Conservation (phyloP, 78 protist species). For the Capsaspora owczarzaki region DNA sequence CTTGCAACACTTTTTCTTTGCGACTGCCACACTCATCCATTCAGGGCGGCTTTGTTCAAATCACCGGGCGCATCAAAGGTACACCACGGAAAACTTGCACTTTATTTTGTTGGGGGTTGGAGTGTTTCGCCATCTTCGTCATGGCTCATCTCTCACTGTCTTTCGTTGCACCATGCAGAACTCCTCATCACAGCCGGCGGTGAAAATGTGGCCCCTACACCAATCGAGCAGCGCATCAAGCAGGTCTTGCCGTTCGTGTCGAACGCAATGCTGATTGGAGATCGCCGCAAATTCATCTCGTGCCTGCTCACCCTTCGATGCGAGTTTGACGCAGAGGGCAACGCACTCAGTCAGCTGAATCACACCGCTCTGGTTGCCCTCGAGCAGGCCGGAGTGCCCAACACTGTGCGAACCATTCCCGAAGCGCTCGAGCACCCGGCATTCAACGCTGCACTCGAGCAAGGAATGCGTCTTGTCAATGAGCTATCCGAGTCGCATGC, state of each 20-base stretch:
- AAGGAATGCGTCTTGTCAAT: constrained; percentile 25
- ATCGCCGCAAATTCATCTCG: constrained; percentile 32
- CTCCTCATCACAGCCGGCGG: constrained; percentile 90
- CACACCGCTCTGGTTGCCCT: background rate
- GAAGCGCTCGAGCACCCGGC: constrained; percentile 26
- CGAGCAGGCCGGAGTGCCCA: background rate
- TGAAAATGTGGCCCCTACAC: constrained; percentile 81
- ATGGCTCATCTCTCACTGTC: no score
- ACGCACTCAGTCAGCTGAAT: background rate
- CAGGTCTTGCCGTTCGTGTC: constrained; percentile 4
- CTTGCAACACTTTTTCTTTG: no score
- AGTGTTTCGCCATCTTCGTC: no score
- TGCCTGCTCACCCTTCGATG: background rate
- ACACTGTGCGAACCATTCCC: constrained; percentile 17
- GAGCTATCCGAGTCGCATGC: constrained; percentile 41
- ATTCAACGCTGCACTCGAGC: constrained; percentile 19
- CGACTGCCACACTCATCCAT: no score
- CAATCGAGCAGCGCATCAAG: constrained; percentile 57
- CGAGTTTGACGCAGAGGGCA: background rate
- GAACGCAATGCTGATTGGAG: constrained; percentile 59
- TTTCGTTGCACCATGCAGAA: no score
- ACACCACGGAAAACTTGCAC: no score
- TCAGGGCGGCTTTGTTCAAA: constrained; percentile 38
- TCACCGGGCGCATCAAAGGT: constrained; percentile 79
- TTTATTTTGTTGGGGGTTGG: no score